Evolutionary conservation across 192 early-diverging fungal genomes (phyloP), one percentile per base, ranked within the genome.

Genomic region (Coemansia sp.): DNA sequence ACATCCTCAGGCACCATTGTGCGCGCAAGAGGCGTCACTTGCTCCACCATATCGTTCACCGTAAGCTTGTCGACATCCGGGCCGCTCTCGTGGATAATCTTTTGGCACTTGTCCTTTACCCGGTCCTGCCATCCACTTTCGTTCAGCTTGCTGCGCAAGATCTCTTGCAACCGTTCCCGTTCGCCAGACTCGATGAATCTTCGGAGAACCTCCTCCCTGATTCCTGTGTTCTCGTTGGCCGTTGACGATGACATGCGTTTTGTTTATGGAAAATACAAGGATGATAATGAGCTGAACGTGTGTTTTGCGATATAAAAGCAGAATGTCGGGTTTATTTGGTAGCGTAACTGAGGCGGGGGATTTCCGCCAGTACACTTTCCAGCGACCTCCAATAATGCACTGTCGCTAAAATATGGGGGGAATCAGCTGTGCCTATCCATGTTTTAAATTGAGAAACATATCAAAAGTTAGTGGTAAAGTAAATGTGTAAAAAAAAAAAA

Each of bases 151-250:
- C 62, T 74, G 58, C 75, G 74, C 59, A 82, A 55, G 20, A 82
- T 73, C 61, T 82, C 80, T 50, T 82, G 80, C 59, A 82, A 59
- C 56, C 80, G 64, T 67, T 82, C 80, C 35, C 80, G 70, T 48
- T 82, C 80, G 15, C 80, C 80, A 4, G 80, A 77, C 65, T 82
- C 80, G 36, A 77, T 77, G 40, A 82, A 82, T 55, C 67, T 63
- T 33, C 75, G 61, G 36, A 82, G 68, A 49, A 82, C 67, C 59
- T 82, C 80, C 53, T 76, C 80, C 25, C 80, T 66, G 42, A 82
- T 62, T 10, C 69, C 72, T 5, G 64, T 73, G 9, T 62, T 59
- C 23, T 81, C 73, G 38, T 43, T 69, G 23, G 65, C 41, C 14
- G 67, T 57, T 67, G 67, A 69, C 58, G 64, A 52, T 9, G 49